Conservation (phyloP, 2,329 filamentous ascomycete species). For the Huntiella decipiens region DNA sequence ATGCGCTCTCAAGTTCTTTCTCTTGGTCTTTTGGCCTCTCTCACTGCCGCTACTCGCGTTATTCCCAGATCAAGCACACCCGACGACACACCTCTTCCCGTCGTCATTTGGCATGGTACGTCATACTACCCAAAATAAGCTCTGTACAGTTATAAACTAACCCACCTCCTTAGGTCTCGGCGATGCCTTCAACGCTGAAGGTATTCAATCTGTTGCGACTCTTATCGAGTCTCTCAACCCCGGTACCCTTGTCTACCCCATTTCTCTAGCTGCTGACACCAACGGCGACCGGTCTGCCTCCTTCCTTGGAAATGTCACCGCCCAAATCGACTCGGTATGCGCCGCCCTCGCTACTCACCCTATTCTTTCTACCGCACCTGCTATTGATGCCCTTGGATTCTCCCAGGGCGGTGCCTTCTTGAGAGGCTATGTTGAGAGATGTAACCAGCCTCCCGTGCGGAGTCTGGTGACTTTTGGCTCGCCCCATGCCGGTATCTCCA, state of each 20-base stretch:
- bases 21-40: slow-evolving; percentile 2
- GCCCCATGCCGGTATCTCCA: slow-evolving; percentile 79
- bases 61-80: slow-evolving; percentile 17
- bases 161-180: slow-evolving; percentile 27
- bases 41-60: slow-evolving; percentile 18
- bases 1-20: slow-evolving; percentile 9
- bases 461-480: slow-evolving; percentile 76
- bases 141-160: not conserved
- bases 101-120: slow-evolving; percentile 79
- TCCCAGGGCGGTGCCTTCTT: slow-evolving; percentile 93
- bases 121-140: not conserved
- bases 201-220: slow-evolving; percentile 50
- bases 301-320: slow-evolving; percentile 77
- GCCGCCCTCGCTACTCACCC: slow-evolving; percentile 53
- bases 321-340: slow-evolving; percentile 62
- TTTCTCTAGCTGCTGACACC: slow-evolving; percentile 49
- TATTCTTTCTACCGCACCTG: slow-evolving; percentile 63
- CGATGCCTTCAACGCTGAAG: slow-evolving; percentile 58
- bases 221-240: slow-evolving; percentile 57
- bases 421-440: slow-evolving; percentile 75
- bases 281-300: slow-evolving; percentile 59
- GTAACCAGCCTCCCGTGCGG: slow-evolving; percentile 55
- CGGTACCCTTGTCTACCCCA: slow-evolving; percentile 66
- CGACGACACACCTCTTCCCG: slow-evolving; percentile 54
- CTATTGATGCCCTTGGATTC: slow-evolving; percentile 82